Percentiles rank a stretch among this genome's conserved stretches.
Evolutionary conservation across 2,329 filamentous ascomycete genomes (phyloP).

Genomic region (Fusarium penzigii): DNA sequence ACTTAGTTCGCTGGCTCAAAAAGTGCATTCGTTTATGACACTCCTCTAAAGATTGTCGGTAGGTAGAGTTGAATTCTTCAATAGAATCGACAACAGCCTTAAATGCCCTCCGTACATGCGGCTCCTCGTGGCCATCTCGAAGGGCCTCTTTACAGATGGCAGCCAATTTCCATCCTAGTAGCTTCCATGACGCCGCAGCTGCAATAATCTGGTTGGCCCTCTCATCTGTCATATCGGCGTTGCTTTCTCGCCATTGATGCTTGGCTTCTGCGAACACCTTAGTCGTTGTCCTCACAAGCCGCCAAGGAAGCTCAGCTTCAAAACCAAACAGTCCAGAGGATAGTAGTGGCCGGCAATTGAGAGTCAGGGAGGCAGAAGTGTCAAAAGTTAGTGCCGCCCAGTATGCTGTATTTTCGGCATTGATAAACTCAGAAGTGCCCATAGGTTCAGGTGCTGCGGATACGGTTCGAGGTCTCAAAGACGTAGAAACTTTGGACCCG

Average conservation of each 20-base stretch:
- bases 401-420: slow-evolving; percentile 40
- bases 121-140: slow-evolving; percentile 33
- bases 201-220: slow-evolving; percentile 34
- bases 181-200: slow-evolving; percentile 30
- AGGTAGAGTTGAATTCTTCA: slow-evolving; percentile 30
- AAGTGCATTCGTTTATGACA: slow-evolving; percentile 35
- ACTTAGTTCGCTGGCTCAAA: slow-evolving; percentile 31
- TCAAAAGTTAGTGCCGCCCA: slow-evolving; percentile 45
- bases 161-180: slow-evolving; percentile 34
- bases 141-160: slow-evolving; percentile 36
- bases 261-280: slow-evolving; percentile 33
- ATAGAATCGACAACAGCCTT: slow-evolving; percentile 27
- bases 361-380: slow-evolving; percentile 41
- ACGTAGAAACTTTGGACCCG: slow-evolving; percentile 40
- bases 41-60: slow-evolving; percentile 29
- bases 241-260: slow-evolving; percentile 26
- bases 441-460: slow-evolving; percentile 29
- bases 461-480: slow-evolving; percentile 17
- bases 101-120: slow-evolving; percentile 30
- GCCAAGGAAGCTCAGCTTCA: slow-evolving; percentile 32
- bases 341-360: slow-evolving; percentile 41
- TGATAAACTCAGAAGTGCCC: slow-evolving; percentile 35
- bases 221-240: slow-evolving; percentile 33
- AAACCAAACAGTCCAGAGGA: slow-evolving; percentile 40
- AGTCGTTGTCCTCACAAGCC: slow-evolving; percentile 28